These are phyloP conservation scores for Drosera spatulata DNA, from an alignment of 179 eudicot species.

Conservation along the genomic window DNA sequence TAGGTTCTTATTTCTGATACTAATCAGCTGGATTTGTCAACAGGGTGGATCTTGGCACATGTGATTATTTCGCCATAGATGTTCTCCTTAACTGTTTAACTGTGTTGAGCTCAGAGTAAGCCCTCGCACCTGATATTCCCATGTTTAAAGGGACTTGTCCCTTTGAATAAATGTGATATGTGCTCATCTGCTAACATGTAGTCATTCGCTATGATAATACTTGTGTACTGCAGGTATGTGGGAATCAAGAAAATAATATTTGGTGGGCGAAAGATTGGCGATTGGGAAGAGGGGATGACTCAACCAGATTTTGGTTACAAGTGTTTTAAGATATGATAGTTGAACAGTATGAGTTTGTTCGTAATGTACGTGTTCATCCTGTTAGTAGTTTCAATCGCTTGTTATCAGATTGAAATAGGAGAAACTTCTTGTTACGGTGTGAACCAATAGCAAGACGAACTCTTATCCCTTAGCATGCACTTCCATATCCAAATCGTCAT, in stretches of 20 bases:
- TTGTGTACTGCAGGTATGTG: constrained; percentile 41
- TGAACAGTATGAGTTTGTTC: too few species aligned
- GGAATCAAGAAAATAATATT: constrained; percentile 90
- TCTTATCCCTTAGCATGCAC: too few species aligned
- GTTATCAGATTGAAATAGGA: too few species aligned
- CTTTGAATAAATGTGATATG: too few species aligned
- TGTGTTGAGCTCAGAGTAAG: constrained; percentile 88
- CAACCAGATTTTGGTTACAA: constrained; percentile 67
- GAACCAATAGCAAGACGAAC: too few species aligned
- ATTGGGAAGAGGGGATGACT: constrained; percentile 96
- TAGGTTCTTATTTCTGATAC: neutral
- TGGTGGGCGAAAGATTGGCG: constrained; percentile 81
- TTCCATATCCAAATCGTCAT: too few species aligned
- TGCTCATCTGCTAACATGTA: too few species aligned
- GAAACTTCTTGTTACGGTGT: too few species aligned
- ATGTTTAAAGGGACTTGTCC: too few species aligned
- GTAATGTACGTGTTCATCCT: too few species aligned
- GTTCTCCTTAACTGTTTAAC: constrained; percentile 86
- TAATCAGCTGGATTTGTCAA: constrained; percentile 13
- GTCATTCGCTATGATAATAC: neutral
- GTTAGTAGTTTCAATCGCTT: too few species aligned
- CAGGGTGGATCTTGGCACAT: constrained; percentile 97
- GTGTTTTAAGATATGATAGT: constrained; percentile 54
- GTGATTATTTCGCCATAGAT: constrained; percentile 77
- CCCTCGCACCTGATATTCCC: neutral